Base-by-base conservation (phyloP, 768 basidiomycete species). In the Mycena pura region DNA sequence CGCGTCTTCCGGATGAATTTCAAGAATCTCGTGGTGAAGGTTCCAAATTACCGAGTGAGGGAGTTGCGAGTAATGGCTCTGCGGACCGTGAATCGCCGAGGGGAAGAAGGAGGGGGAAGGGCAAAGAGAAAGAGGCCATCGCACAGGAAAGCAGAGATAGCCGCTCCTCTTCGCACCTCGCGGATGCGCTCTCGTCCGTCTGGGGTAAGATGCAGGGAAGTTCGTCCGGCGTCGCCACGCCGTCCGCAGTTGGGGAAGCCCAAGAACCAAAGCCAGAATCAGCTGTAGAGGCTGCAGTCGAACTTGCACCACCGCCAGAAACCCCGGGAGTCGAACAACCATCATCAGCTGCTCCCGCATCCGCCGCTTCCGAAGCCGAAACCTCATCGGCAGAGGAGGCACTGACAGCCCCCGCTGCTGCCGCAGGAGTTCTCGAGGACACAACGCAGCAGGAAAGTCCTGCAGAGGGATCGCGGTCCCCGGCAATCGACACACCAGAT, bases 151-250 rank as follows among this genome's bases (percentile, higher is more conserved):
- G 80, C 68, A 73, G 77, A 63, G 53, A 71, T 63, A 68, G 72
- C 67, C 66, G 80, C 72, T 64, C 75, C 15, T 69, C 75, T 19
- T 57, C 78, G 13, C 75, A 72, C 51, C 76, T 85, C 21, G 79
- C 68, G 1, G 76, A 85, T 2, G 67, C 79, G 5, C 78, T 85
- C 41, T 77, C 69, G 21, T 77, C 83, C 0, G 75, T 84, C 6
- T 86, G 86, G 84, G 86, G 85, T 3, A 58, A 59, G 27, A 70
- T 38, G 69, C 68, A 39, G n/a, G 71, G 41, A 69, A 68, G 62
- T 70, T 69, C 60, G 61, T 65, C 24, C 51, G 49, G 69, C 73
- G 44, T 38, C 25, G 62, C 54, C 15, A 59, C 67, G 47, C 56
- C 63, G 27, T 50, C 65, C 6, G 60, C 65, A 27, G 65, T 41